These are phyloP conservation scores for Citrullus amarus DNA, from an alignment of 306 rosid genomes.

Conservation along the genomic window DNA sequence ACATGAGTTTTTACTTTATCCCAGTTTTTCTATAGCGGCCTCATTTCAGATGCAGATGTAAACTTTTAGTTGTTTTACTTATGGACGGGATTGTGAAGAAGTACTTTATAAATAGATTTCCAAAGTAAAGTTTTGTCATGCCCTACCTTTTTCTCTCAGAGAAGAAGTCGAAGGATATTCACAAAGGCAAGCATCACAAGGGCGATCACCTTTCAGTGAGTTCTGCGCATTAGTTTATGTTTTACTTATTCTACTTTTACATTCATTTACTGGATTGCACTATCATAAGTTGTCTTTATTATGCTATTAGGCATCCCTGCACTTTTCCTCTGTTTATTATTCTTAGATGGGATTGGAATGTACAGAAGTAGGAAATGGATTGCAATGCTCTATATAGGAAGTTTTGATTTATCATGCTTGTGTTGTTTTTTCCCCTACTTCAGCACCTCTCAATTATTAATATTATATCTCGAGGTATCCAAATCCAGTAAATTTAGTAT, in stretches of 20 bases:
- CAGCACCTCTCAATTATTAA: not conserved
- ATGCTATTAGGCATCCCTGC: not conserved
- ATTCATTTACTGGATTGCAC: not conserved
- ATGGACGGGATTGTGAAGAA: not conserved
- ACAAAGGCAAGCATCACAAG: constrained; percentile 41
- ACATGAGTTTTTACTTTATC: not conserved
- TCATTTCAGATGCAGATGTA: not conserved
- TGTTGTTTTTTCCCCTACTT: not conserved
- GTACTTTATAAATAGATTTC: not conserved
- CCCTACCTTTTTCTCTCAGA: constrained; percentile 27
- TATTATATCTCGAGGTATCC: not conserved
- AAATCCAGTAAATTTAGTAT: not conserved
- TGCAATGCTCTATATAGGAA: not conserved
- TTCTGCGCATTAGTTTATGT: constrained; percentile 10
- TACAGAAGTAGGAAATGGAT: not conserved
- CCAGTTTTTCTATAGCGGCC: not conserved
- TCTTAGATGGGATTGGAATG: not conserved
- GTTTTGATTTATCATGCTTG: not conserved
- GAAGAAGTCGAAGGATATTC: constrained; percentile 58
- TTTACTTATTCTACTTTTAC: not conserved
- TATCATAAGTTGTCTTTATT: too few relatives aligned
- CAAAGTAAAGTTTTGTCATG: not conserved
- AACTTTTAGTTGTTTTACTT: not conserved
- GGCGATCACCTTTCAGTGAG: constrained; percentile 42
- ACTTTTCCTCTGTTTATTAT: not conserved